Evolutionary conservation across 352 stramenopile genomes (phyloP).

Genomic region (Peronosclerospora sorghi): DNA sequence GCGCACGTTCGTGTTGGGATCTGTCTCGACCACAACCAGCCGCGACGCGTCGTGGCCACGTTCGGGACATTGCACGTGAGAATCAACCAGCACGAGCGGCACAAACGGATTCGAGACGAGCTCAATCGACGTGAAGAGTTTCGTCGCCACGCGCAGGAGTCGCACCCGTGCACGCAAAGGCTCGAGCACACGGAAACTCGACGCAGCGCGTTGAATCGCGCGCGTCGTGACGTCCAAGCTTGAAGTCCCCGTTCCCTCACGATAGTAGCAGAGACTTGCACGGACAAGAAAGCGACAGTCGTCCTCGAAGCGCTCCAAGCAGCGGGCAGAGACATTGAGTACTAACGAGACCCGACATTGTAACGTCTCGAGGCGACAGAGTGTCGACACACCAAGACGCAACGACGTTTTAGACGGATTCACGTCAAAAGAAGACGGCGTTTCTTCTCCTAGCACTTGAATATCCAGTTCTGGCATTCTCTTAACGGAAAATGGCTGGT

Average conservation of each 20-base stretch:
- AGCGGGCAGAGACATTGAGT: too few relatives aligned
- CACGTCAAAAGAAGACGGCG: neutral
- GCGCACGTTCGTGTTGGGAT: constrained; percentile 28
- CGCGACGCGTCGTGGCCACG: neutral
- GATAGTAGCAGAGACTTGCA: constrained; percentile 21
- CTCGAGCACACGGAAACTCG: constrained; percentile 21
- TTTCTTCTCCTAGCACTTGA: constrained; percentile 1
- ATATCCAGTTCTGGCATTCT: constrained; percentile 4
- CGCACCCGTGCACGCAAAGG: constrained; percentile 26
- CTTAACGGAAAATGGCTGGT: too few relatives aligned
- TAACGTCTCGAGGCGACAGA: neutral
- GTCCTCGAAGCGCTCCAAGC: too few relatives aligned
- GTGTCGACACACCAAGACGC: neutral
- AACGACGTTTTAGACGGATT: neutral
- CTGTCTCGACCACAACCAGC: constrained; percentile 14
- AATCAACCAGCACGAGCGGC: constrained; percentile 23
- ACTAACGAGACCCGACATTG: too few relatives aligned
- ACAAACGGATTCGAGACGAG: constrained; percentile 30
- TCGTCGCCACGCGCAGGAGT: constrained; percentile 23
- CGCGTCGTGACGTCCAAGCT: constrained; percentile 6
- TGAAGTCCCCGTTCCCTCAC: neutral
- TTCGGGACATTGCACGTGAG: constrained; percentile 11
- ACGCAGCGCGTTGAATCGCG: constrained; percentile 17
- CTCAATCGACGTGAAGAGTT: constrained; percentile 20
- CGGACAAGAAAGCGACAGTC: neutral